A percentile compares a stretch with the other conserved stretches of the same genome.
phyloP scores from a whole-genome alignment of 164 flowering plant species.

The Cinnamomum micranthum region DNA sequence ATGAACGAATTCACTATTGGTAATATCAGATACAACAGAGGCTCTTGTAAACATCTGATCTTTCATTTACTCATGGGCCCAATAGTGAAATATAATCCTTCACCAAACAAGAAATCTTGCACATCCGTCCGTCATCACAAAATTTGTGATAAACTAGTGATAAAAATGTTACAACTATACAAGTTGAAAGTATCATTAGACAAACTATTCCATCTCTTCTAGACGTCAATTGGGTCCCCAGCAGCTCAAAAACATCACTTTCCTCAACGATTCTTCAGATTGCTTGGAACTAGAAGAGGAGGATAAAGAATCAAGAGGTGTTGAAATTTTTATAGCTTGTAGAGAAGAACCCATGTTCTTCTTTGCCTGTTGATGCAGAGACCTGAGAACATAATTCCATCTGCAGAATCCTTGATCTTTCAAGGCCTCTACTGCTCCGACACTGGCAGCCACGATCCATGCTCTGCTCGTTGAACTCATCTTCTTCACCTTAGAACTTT shows the following conservation, averaged over 20 bases:
- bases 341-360: conserved; percentile 9
- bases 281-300: neutral
- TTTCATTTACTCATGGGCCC: no score
- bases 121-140: no score
- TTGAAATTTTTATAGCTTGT: conserved; percentile 7
- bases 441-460: conserved; percentile 22
- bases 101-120: no score
- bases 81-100: no score
- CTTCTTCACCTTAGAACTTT: neutral
- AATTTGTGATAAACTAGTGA: no score
- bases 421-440: conserved; percentile 21
- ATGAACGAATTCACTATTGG: no score
- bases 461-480: conserved; percentile 19
- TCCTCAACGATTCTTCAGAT: conserved; percentile 22
- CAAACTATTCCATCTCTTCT: neutral
- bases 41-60: no score
- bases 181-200: no score
- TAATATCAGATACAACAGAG: no score
- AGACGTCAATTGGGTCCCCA: conserved; percentile 17
- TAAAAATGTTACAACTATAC: no score
- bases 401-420: conserved; percentile 24
- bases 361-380: conserved; percentile 12
- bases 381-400: conserved; percentile 20
- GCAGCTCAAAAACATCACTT: conserved; percentile 22
- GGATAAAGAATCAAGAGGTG: neutral